Conservation (phyloP, 352 stramenopile genomes). For the Globisporangium irregulare region DNA sequence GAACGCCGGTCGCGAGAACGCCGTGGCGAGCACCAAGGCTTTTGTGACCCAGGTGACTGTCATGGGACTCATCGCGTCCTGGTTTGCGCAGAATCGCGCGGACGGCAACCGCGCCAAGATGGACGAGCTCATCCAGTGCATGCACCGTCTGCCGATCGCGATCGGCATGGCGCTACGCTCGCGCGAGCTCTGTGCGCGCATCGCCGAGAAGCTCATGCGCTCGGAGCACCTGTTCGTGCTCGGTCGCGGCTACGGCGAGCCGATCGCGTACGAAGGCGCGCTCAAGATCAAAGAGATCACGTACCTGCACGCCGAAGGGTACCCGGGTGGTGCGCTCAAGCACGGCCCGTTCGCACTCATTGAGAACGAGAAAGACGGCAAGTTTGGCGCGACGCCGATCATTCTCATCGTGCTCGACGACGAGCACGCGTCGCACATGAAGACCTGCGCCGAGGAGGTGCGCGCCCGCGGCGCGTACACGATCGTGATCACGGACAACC, state of each 20-base stretch:
- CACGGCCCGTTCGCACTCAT: constrained; percentile 99
- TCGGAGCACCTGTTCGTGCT: constrained; percentile 96
- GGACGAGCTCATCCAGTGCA: constrained; percentile 90
- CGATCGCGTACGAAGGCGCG: constrained; percentile 96
- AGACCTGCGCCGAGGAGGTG: constrained; percentile 94
- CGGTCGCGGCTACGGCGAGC: constrained; percentile 92
- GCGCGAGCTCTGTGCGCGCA: constrained; percentile 86
- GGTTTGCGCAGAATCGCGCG: constrained; percentile 89
- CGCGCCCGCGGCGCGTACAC: constrained; percentile 94
- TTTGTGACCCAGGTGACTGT: constrained; percentile 97
- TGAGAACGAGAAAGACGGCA: constrained; percentile 90
- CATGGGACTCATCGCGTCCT: constrained; percentile 87
- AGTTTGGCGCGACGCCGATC: constrained; percentile 95
- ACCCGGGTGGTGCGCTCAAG: constrained; percentile 97
- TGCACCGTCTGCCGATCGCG: constrained; percentile 97
- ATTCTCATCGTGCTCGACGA: constrained; percentile 98
- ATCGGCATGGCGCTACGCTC: constrained; percentile 97
- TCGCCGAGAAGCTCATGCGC: constrained; percentile 85
- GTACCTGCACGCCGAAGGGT: constrained; percentile 98
- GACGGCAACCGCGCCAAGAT: constrained; percentile 85
- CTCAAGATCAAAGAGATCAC: constrained; percentile 99
- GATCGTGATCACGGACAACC: constrained; percentile 98
- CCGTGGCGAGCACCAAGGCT: constrained; percentile 98
- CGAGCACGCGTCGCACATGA: constrained; percentile 95
- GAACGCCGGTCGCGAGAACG: constrained; percentile 97